Evolutionary conservation across 2,329 filamentous ascomycete genomes (phyloP), one percentile per base, ranked within the genome.

Genomic region (Trichoderma sp.): DNA sequence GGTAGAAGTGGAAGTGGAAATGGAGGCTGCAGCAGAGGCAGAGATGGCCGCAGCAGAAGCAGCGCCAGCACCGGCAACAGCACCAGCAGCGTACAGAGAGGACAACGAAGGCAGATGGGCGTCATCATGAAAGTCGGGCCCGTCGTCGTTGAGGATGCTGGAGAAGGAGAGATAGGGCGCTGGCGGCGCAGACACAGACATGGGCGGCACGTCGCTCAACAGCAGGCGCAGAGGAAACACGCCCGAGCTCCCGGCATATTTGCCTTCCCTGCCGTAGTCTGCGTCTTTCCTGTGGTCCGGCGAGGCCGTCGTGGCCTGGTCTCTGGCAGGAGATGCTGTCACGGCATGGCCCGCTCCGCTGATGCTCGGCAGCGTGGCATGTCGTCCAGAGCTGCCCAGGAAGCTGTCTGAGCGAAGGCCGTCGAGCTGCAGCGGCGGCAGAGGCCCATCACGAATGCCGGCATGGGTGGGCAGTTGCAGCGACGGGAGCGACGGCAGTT

Each of bases 341-440:
- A 52, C 56, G 69, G 70, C 34, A 30, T n/a, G n/a, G 54, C 37
- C 30, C 30, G 39, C 49, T 39, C 56, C 46, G 39, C 28, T 56
- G 10, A 51, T 30, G 18, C 51, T 65, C 32, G 55, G 46, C 8
- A 68, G 24, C 30, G 49, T 26, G 59, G 67, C 52, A 61, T 67
- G 46, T 54, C 68, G 51, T 34, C 61, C 61, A 65, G 61, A 39
- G 43, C 61, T 66, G 51, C 60, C 66, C n/a, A 68, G 60, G 51
- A 58, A 69, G 34, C 77, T 78, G 39, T 84, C 84, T 68, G 76
- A 73, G 66, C 81, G 78, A 61, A 82, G 80, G 37, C 82, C 78
- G 75, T 84, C 84, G 58, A 83, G 82, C 67, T 87, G 86, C 71
- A 89, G 81, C 26, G 85, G 81, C 39, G 85, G 82, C n/a, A 85